Evolutionary conservation across 1,284 basidiomycete genomes (phyloP).

Genomic region (Fomitiporia mediterranea): DNA sequence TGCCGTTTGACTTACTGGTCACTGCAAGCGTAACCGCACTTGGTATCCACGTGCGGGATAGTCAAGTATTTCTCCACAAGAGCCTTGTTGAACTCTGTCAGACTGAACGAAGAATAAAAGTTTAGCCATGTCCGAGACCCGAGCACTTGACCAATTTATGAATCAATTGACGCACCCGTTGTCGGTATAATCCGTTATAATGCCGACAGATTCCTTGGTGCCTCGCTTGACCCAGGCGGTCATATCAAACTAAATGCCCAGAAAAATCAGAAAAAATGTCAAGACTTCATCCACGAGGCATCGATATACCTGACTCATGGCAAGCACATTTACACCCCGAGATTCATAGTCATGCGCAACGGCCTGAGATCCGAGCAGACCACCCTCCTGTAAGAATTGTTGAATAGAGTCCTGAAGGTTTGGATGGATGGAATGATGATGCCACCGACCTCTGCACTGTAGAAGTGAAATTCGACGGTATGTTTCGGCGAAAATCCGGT

Average conservation of each 20-base stretch:
- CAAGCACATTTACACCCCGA: slow-evolving; percentile 63
- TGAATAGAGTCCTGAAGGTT: neutral
- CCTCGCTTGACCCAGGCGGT: slow-evolving; percentile 95
- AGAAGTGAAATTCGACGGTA: slow-evolving; percentile 94
- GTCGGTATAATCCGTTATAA: slow-evolving; percentile 88
- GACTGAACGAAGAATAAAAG: slow-evolving; percentile 35
- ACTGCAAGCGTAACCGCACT: slow-evolving; percentile 94
- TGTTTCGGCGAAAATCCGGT: slow-evolving; percentile 73
- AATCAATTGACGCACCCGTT: slow-evolving; percentile 38
- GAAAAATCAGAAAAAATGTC: slow-evolving; percentile 19
- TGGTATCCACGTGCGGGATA: slow-evolving; percentile 74
- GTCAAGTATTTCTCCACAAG: slow-evolving; percentile 75
- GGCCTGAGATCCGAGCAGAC: slow-evolving; percentile 92
- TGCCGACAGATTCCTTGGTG: slow-evolving; percentile 81
- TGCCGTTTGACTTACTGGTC: slow-evolving; percentile 61
- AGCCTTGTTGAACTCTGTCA: slow-evolving; percentile 77
- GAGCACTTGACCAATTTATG: too few species aligned
- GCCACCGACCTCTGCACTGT: slow-evolving; percentile 73
- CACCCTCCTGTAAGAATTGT: slow-evolving; percentile 66
- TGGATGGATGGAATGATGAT: neutral
- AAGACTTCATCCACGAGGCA: slow-evolving; percentile 19
- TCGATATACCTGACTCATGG: slow-evolving; percentile 76
- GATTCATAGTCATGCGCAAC: slow-evolving; percentile 77
- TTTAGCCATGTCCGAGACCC: slow-evolving; percentile 1
- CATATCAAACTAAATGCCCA: slow-evolving; percentile 86